phyloP scores from a whole-genome alignment of 192 early-diverging fungal species.

The Coemansia sp. region DNA sequence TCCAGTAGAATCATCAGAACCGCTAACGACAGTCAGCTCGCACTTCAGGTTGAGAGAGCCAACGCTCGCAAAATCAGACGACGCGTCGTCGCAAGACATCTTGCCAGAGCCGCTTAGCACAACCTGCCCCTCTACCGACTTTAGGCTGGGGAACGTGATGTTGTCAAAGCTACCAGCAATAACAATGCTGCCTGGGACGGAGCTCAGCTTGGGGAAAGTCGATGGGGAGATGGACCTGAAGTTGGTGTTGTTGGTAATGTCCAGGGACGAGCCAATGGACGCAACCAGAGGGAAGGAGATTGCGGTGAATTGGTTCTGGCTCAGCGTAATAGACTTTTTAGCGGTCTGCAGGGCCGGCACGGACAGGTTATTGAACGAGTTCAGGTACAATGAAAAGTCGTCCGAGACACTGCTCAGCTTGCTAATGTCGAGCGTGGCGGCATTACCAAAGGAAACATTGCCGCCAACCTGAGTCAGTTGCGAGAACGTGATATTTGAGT shows the following conservation, averaged over 20 bases:
- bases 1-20: slow-evolving; percentile 2
- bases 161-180: slow-evolving; percentile 60
- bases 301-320: slow-evolving; percentile 55
- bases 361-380: slow-evolving; percentile 51
- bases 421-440: slow-evolving; percentile 43
- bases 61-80: slow-evolving; percentile 10
- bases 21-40: slow-evolving; percentile 6
- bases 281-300: slow-evolving; percentile 56
- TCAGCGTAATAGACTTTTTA: slow-evolving; percentile 56
- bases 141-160: slow-evolving; percentile 53
- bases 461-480: slow-evolving; percentile 51
- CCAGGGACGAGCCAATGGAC: slow-evolving; percentile 58
- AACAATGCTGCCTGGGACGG: slow-evolving; percentile 58
- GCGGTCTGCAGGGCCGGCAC: slow-evolving; percentile 47
- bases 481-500: slow-evolving; percentile 43
- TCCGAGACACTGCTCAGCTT: slow-evolving; percentile 48
- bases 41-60: slow-evolving; percentile 31
- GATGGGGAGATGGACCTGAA: slow-evolving; percentile 44
- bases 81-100: slow-evolving; percentile 49
- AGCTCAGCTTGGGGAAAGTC: slow-evolving; percentile 54
- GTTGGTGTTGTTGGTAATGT: slow-evolving; percentile 63
- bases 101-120: slow-evolving; percentile 58
- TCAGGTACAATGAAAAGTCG: slow-evolving; percentile 60
- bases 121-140: slow-evolving; percentile 59
- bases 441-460: slow-evolving; percentile 59